Base-by-base conservation (phyloP, 2,329 filamentous ascomycete species). In the Neofusicoccum parvum region DNA sequence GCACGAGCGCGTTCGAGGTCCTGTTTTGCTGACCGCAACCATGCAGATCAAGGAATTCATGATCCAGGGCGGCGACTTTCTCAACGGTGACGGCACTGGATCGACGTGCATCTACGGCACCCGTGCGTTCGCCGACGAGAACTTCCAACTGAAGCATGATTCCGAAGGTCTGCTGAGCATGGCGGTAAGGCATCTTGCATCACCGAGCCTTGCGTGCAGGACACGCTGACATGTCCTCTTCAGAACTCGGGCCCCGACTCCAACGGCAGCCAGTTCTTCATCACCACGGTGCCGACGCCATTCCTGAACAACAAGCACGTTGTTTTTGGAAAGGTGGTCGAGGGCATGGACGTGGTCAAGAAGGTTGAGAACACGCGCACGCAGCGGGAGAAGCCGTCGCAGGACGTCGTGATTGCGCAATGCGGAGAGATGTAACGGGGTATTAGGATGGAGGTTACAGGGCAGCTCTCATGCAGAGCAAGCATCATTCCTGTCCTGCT, bases 221-320 rank as follows among this genome's bases (percentile, higher is more conserved):
- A 12, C 17, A 23, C 41, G 45, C 62, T 65, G 51, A 65, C 62
- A 32, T 14, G 45, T 37, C 39, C 15, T n/a, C 27, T 45, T 37
- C 68, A 95, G 90, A 97, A 97, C 76, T 91, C 91, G 34, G 94
- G 94, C 0, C 91, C 92, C 63, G 91, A 97, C 79, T 94, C 92
- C 70, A 98, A 98, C 78, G 95, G 95, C 43, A 93, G 88, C 67
- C 95, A 98, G 75, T 99, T 99, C 84, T 99, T 99, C 84, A 94
- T 98, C 81, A 97, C 94, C 2, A 95, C 92, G 0, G 90, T 90
- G 1, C 85, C 91, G 5, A 95, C 94, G 0, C 92, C 92, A 1
- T 96, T 96, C 75, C 82, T 99, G 32, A 91, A 98, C 79, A 87
- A 86, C 74, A 98, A 98, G 80, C 95, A 99, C 77, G 93, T 97